Conservation (phyloP, 139 green algal species). For the Astrephomene gubernaculifera region DNA sequence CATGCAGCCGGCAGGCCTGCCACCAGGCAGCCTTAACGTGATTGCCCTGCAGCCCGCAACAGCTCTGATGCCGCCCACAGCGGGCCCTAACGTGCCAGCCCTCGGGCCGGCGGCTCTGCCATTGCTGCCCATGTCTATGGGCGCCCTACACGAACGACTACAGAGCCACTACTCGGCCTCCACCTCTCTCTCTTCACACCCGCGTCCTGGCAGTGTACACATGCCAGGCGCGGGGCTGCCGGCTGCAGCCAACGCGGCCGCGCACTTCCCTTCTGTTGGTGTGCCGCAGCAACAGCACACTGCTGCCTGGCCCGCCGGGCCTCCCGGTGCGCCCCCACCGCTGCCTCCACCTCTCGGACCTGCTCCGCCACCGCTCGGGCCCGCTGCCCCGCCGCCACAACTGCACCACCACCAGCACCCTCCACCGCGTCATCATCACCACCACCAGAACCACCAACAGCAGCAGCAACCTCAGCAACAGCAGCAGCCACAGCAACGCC, state of each 20-base stretch:
- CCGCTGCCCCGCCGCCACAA: background rate
- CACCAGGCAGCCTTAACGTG: slow-evolving; percentile 1
- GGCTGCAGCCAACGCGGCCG: too few species aligned
- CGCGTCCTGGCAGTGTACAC: too few species aligned
- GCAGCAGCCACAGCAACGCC: background rate
- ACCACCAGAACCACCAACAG: slow-evolving; percentile 14
- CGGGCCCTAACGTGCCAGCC: background rate
- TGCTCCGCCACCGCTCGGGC: background rate
- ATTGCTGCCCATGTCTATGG: background rate
- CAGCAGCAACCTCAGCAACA: background rate
- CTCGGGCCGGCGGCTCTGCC: background rate
- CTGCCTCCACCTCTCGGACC: background rate
- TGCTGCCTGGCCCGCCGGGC: background rate
- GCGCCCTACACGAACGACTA: background rate
- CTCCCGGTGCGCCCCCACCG: background rate
- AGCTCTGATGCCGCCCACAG: background rate
- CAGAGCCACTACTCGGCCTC: slow-evolving; percentile 27
- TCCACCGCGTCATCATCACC: background rate
- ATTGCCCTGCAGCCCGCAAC: background rate
- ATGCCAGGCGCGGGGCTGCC: too few species aligned
- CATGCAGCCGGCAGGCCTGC: slow-evolving; percentile 19
- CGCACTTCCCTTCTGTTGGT: too few species aligned
- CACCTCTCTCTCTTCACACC: background rate
- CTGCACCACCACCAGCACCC: background rate
- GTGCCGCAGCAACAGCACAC: background rate